phyloP scores from a whole-genome alignment of 163 green algal genomes.

The Prototheca wickerhamii region DNA sequence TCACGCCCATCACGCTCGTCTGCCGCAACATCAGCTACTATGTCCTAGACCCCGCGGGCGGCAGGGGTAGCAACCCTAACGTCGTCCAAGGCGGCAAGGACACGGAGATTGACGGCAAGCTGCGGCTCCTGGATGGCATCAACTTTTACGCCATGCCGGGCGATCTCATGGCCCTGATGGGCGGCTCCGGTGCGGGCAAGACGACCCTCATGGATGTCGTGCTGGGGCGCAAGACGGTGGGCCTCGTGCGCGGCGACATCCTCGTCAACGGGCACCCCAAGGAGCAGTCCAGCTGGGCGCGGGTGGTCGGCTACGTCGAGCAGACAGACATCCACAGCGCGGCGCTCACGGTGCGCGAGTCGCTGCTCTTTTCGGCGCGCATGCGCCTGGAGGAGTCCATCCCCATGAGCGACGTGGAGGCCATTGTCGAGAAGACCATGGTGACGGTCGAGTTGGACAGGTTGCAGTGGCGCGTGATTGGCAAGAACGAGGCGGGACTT shows the following conservation, averaged over 20 bases:
- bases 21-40: conserved; percentile 33
- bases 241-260: conserved; percentile 47
- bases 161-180: conserved; percentile 63
- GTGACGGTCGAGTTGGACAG: conserved; percentile 29
- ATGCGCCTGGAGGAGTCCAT: conserved; percentile 28
- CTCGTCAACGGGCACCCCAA: conserved; percentile 50
- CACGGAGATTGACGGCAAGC: conserved; percentile 28
- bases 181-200: conserved; percentile 56
- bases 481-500: conserved; percentile 30
- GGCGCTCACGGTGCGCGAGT: conserved; percentile 35
- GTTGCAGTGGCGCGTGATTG: conserved; percentile 22
- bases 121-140: conserved; percentile 42
- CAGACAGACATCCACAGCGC: conserved; percentile 29
- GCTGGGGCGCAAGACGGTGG: conserved; percentile 46
- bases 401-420: conserved; percentile 7
- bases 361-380: conserved; percentile 35
- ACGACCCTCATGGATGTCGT: conserved; percentile 66
- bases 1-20: conserved; percentile 36
- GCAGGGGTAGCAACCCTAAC: conserved; percentile 7
- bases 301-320: conserved; percentile 40
- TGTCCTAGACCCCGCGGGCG: conserved; percentile 24
- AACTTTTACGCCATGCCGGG: conserved; percentile 49
- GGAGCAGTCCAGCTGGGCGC: conserved; percentile 32
- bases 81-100: conserved; percentile 24
- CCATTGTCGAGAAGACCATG: conserved; percentile 36